These are phyloP conservation scores for Poa annua DNA, from an alignment of 176 grass and related monocot species.

Conservation along the genomic window DNA sequence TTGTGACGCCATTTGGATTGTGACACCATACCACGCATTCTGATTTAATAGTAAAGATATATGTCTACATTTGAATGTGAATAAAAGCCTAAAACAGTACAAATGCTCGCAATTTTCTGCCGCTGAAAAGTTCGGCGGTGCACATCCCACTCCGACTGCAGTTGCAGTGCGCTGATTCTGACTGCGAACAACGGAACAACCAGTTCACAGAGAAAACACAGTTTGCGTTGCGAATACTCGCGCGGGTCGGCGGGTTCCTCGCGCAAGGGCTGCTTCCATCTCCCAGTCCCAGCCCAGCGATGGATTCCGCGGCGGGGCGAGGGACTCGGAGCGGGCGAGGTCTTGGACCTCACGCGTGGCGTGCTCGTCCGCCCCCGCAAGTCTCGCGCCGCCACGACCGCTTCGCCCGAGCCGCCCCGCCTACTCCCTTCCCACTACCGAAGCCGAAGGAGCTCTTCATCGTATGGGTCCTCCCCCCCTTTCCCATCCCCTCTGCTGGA, in stretches of 20 bases:
- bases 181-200: too few relatives aligned
- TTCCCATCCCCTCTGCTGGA: background rate
- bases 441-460: background rate
- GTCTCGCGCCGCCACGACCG: background rate
- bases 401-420: background rate
- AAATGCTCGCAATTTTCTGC: too few relatives aligned
- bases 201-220: too few relatives aligned
- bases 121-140: too few relatives aligned
- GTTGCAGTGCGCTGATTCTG: too few relatives aligned
- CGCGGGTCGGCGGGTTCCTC: constrained; percentile 1
- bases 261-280: background rate
- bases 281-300: background rate
- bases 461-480: background rate
- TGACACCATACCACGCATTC: too few relatives aligned
- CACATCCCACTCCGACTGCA: too few relatives aligned
- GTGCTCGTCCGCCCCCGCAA: constrained; percentile 4
- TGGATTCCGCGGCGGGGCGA: constrained; percentile 21
- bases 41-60: too few relatives aligned
- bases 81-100: too few relatives aligned
- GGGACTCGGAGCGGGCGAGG: background rate
- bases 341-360: constrained; percentile 7
- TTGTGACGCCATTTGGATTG: too few relatives aligned
- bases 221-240: background rate
- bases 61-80: too few relatives aligned
- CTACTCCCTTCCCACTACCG: background rate